These are phyloP conservation scores for Verbascum thapsus DNA, from an alignment of 257 asterid genomes.

Conservation along the genomic window DNA sequence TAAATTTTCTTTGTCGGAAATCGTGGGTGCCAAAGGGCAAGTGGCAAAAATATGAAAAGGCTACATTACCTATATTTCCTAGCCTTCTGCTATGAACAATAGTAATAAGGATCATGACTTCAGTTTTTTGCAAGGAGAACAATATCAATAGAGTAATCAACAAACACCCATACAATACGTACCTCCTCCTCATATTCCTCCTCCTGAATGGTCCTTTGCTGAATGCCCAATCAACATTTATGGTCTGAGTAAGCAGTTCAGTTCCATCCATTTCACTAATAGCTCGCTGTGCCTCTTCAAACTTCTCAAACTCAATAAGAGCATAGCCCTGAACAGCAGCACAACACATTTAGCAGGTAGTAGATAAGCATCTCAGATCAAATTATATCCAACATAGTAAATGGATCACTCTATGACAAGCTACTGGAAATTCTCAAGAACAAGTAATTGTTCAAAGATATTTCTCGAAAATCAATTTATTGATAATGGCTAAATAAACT, in stretches of 20 bases:
- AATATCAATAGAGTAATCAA: not conserved
- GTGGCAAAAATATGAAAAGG: not conserved
- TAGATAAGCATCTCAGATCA: not conserved
- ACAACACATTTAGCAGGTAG: slow-evolving; percentile 11
- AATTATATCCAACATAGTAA: slow-evolving; percentile 3
- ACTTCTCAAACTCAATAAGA: slow-evolving; percentile 72
- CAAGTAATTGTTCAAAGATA: not conserved
- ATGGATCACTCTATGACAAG: not conserved
- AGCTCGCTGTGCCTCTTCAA: slow-evolving; percentile 83
- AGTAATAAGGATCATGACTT: not conserved
- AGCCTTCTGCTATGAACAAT: slow-evolving; percentile 5
- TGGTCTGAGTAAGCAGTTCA: slow-evolving; percentile 63
- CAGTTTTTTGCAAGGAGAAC: not conserved
- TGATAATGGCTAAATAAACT: not conserved
- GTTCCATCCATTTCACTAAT: slow-evolving; percentile 70
- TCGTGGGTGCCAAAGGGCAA: too few species aligned
- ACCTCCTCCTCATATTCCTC: slow-evolving; percentile 85
- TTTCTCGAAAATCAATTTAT: not conserved
- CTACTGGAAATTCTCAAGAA: not conserved
- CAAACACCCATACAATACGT: slow-evolving; percentile 24
- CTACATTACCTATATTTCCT: not conserved
- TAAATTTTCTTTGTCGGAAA: too few species aligned
- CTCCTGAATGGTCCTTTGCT: slow-evolving; percentile 93
- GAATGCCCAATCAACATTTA: slow-evolving; percentile 94
- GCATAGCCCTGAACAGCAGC: slow-evolving; percentile 48